Evolutionary conservation across 441 rosid species (phyloP).

Genomic region (Bruguiera hainesii): DNA sequence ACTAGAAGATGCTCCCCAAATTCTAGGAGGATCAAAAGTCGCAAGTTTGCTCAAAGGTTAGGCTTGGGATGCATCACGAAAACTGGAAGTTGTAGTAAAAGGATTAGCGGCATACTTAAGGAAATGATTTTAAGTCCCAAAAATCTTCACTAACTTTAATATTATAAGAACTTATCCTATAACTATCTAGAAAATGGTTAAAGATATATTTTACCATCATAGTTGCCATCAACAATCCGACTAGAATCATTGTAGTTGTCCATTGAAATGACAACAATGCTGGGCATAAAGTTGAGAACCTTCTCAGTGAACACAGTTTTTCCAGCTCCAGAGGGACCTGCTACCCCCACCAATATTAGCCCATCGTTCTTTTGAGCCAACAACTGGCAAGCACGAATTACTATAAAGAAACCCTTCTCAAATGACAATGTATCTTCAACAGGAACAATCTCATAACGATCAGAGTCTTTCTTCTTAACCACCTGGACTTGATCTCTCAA

Average conservation of each 20-base stretch:
- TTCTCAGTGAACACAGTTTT: slow-evolving; percentile 94
- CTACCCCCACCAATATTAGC: slow-evolving; percentile 78
- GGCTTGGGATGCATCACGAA: neutral
- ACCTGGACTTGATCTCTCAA: slow-evolving; percentile 85
- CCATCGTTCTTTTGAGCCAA: slow-evolving; percentile 91
- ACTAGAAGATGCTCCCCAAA: neutral
- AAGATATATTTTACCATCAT: slow-evolving; percentile 63
- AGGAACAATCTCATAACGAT: slow-evolving; percentile 72
- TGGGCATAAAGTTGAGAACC: slow-evolving; percentile 85
- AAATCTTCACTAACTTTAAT: neutral
- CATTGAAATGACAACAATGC: slow-evolving; percentile 86
- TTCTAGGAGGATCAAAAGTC: too few species aligned
- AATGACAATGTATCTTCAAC: slow-evolving; percentile 75
- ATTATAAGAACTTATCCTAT: neutral
- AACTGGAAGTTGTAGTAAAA: neutral
- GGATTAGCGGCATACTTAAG: neutral
- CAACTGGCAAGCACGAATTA: slow-evolving; percentile 92
- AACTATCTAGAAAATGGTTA: slow-evolving; percentile 7
- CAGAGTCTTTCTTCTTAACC: slow-evolving; percentile 68
- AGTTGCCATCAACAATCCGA: slow-evolving; percentile 92
- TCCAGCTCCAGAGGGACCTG: slow-evolving; percentile 99
- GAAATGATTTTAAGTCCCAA: neutral
- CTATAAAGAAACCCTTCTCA: slow-evolving; percentile 93
- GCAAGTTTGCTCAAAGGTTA: neutral
- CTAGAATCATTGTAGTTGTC: slow-evolving; percentile 90